These are phyloP conservation scores for Raffaelea ambrosiae DNA, from an alignment of 2,329 filamentous ascomycete genomes.

Conservation along the genomic window DNA sequence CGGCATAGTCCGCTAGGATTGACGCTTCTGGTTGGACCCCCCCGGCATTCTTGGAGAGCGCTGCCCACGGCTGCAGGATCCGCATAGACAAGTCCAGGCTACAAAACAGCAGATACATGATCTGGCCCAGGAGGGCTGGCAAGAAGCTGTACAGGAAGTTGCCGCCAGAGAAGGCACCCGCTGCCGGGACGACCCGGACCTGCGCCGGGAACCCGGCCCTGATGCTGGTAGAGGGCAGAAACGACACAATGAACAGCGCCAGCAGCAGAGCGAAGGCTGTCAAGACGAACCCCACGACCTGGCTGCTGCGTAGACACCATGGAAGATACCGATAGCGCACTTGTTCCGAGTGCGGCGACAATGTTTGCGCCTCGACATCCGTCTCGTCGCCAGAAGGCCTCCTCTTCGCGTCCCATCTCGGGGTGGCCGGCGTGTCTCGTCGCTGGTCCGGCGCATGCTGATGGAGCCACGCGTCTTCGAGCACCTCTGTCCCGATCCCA, in stretches of 20 bases:
- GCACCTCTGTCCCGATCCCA: constrained; percentile 47
- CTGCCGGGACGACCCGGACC: constrained; percentile 51
- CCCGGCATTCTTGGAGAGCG: constrained; percentile 40
- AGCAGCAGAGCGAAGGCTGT: constrained; percentile 52
- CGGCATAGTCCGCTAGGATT: constrained; percentile 62
- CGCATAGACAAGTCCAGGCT: constrained; percentile 58
- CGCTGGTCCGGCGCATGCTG: not conserved
- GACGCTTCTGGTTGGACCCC: constrained; percentile 55
- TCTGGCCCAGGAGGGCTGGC: constrained; percentile 57
- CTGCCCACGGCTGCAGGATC: constrained; percentile 60
- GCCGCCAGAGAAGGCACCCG: constrained; percentile 67
- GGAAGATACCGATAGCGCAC: constrained; percentile 63
- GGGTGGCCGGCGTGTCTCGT: not conserved
- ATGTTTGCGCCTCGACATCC: constrained; percentile 22
- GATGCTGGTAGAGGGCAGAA: constrained; percentile 60
- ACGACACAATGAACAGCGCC: constrained; percentile 70
- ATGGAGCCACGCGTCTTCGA: constrained; percentile 9
- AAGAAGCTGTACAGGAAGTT: constrained; percentile 83
- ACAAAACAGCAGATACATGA: constrained; percentile 60
- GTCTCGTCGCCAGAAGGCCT: constrained; percentile 11
- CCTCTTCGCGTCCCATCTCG: constrained; percentile 4
- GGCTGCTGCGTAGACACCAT: constrained; percentile 62
- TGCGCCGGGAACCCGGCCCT: constrained; percentile 63
- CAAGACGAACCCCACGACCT: constrained; percentile 58
- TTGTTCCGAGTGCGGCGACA: constrained; percentile 38